Conservation (phyloP, 192 early-diverging fungal species). For the Ambispora gerdemannii region DNA sequence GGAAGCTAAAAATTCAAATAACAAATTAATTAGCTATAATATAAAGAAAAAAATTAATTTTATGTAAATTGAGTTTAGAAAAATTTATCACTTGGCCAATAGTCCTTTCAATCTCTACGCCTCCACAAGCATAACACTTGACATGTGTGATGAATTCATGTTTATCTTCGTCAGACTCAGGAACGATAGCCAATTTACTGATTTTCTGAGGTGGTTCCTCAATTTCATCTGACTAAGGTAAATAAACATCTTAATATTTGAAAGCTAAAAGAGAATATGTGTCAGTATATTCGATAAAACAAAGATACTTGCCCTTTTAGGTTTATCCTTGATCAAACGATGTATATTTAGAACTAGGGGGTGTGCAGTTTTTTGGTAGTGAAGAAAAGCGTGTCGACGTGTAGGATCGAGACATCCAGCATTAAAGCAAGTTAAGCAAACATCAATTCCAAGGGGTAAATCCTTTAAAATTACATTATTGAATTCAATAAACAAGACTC, state of each 20-base stretch:
- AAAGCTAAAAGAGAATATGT: background rate
- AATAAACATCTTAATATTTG: slow-evolving; percentile 14
- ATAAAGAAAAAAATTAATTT: background rate
- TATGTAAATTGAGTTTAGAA: background rate
- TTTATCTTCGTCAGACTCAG: slow-evolving; percentile 64
- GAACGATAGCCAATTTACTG: slow-evolving; percentile 87
- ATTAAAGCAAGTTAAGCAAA: slow-evolving; percentile 94
- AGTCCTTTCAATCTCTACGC: slow-evolving; percentile 56
- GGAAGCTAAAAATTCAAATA: slow-evolving; percentile 46
- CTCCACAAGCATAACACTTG: slow-evolving; percentile 79
- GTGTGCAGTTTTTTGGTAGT: slow-evolving; percentile 72
- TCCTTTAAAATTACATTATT: slow-evolving; percentile 50
- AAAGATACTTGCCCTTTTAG: slow-evolving; percentile 41
- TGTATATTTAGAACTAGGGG: slow-evolving; percentile 82
- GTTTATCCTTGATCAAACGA: slow-evolving; percentile 54
- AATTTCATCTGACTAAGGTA: slow-evolving; percentile 39
- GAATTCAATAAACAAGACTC: background rate
- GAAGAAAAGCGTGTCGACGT: slow-evolving; percentile 71
- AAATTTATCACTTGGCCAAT: slow-evolving; percentile 46
- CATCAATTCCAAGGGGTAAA: slow-evolving; percentile 74
- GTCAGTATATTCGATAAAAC: background rate
- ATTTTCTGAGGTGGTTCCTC: slow-evolving; percentile 79
- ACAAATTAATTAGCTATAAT: background rate
- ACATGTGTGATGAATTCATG: slow-evolving; percentile 75
- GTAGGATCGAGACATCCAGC: slow-evolving; percentile 71